Percentiles rank a stretch among this genome's conserved stretches.
phyloP scores from a whole-genome alignment of 305 asterid genomes.

The Rubia balearica region DNA sequence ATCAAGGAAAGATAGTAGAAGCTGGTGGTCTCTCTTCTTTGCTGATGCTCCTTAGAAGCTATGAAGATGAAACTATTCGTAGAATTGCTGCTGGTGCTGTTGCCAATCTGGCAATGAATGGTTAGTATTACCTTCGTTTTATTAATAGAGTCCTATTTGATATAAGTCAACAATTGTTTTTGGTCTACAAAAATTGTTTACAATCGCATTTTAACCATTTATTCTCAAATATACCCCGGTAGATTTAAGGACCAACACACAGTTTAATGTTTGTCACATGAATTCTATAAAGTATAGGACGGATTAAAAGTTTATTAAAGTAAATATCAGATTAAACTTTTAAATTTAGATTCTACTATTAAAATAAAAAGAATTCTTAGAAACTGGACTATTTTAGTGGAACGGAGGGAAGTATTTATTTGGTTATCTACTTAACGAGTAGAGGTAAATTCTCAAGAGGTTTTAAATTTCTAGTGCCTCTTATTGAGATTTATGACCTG shows the following conservation, averaged over 20 bases:
- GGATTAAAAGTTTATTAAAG: not conserved
- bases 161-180: not conserved
- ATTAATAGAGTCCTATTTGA: not conserved
- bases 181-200: not conserved
- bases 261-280: not conserved
- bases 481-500: not conserved
- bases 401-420: slow-evolving; percentile 8
- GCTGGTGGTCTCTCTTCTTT: slow-evolving; percentile 97
- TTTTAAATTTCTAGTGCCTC: slow-evolving; percentile 1
- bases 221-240: not conserved
- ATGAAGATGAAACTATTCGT: slow-evolving; percentile 89
- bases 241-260: not conserved
- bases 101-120: slow-evolving; percentile 99
- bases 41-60: slow-evolving; percentile 85
- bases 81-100: slow-evolving; percentile 99
- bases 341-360: not conserved
- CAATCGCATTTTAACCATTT: not conserved
- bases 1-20: slow-evolving; percentile 95
- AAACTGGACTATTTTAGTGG: not conserved
- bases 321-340: not conserved
- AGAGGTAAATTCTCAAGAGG: not conserved
- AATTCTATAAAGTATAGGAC: not conserved
- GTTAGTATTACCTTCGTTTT: slow-evolving; percentile 22
- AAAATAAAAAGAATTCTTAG: not conserved
- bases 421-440: not conserved